Evolutionary conservation across 352 stramenopile genomes (phyloP).

Genomic region (Globisporangium carolinianum): DNA sequence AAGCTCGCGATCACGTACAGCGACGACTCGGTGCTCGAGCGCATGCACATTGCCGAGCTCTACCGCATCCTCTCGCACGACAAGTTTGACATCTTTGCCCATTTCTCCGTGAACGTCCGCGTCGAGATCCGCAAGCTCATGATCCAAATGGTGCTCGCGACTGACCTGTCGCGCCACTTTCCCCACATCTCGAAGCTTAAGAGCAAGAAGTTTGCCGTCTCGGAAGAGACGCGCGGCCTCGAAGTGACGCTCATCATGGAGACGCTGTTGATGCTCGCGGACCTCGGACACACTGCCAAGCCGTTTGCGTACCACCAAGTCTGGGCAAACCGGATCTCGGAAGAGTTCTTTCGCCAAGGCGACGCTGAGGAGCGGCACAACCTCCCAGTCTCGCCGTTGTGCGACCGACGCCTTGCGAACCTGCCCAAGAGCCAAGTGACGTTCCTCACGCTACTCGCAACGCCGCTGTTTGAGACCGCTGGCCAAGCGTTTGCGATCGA

Average conservation of each 20-base stretch:
- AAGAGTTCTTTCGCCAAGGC: conserved; percentile 64
- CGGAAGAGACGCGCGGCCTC: conserved; percentile 34
- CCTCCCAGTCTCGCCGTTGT: conserved; percentile 49
- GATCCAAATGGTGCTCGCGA: conserved; percentile 75
- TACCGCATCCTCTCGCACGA: conserved; percentile 58
- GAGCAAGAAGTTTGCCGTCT: conserved; percentile 52
- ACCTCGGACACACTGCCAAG: conserved; percentile 60
- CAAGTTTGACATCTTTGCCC: conserved; percentile 53
- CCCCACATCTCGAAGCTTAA: conserved; percentile 65
- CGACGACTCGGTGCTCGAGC: conserved; percentile 83
- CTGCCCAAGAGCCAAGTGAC: conserved; percentile 54
- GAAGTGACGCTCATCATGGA: conserved; percentile 65
- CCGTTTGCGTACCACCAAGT: conserved; percentile 52
- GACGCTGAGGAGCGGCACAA: conserved; percentile 51
- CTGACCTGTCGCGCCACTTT: conserved; percentile 70
- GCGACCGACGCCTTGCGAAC: conserved; percentile 51
- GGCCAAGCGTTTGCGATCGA: conserved; percentile 56
- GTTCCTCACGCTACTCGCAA: conserved; percentile 57
- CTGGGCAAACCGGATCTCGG: conserved; percentile 56
- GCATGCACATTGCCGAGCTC: conserved; percentile 64
- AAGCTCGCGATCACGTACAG: conserved; percentile 91
- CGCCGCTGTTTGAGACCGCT: conserved; percentile 53
- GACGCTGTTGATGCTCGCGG: conserved; percentile 63
- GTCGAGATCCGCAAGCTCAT: conserved; percentile 56
- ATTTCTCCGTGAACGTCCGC: conserved; percentile 26